A percentile compares a stretch with the other conserved stretches of the same genome.
Evolutionary conservation across 192 early-diverging fungal species (phyloP).

Genomic region (Allomyces macrogynus): DNA sequence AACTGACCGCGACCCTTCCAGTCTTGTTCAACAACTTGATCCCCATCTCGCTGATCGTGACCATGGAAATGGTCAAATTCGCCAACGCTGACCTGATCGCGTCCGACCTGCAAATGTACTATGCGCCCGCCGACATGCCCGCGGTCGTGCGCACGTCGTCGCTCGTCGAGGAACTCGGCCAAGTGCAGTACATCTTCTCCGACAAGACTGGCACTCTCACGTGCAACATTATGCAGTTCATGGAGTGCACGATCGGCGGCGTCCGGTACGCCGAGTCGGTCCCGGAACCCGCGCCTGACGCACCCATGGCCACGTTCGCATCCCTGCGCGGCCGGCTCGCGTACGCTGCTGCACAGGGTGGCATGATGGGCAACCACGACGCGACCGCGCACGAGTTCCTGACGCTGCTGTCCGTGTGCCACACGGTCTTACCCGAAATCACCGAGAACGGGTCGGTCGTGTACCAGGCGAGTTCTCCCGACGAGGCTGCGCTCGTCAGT

Average conservation of each 20-base stretch:
- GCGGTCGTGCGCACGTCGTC: constrained; percentile 79
- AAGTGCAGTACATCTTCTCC: constrained; percentile 36
- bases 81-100: constrained; percentile 71
- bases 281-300: constrained; percentile 10
- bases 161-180: constrained; percentile 26
- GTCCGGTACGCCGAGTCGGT: neutral
- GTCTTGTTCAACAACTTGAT: constrained; percentile 99
- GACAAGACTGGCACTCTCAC: constrained; percentile 42
- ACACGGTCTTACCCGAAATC: constrained; percentile 50
- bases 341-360: too few relatives aligned
- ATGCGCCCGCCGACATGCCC: constrained; percentile 77
- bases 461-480: constrained; percentile 61
- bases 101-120: constrained; percentile 87
- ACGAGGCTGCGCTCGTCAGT: constrained; percentile 60
- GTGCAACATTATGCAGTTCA: constrained; percentile 36
- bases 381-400: constrained; percentile 16
- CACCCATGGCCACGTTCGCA: neutral
- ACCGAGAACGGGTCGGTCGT: neutral
- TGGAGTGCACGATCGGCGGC: neutral
- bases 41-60: constrained; percentile 95
- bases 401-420: constrained; percentile 63
- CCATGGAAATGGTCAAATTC: constrained; percentile 96
- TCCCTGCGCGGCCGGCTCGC: too few relatives aligned
- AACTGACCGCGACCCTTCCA: neutral
- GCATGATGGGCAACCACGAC: too few relatives aligned